Evolutionary conservation across 805 yeast genomes (phyloP).

Genomic region (Yarrowia porcina): DNA sequence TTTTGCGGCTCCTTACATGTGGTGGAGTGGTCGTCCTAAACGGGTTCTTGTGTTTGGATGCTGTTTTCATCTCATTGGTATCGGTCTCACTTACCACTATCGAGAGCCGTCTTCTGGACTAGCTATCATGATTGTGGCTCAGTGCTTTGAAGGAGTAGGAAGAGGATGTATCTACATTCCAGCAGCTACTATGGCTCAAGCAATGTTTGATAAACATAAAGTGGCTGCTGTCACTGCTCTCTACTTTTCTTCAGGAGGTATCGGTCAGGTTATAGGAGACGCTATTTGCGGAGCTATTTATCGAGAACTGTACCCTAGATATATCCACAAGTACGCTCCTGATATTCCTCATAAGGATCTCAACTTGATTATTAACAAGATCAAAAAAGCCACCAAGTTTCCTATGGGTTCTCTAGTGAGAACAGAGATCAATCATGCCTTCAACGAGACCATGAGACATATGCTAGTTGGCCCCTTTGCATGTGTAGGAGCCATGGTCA

Average conservation of each 20-base stretch:
- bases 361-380: conserved; percentile 8
- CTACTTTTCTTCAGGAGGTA: neutral
- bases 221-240: conserved; percentile 5
- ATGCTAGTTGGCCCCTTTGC: conserved; percentile 4
- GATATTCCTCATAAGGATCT: conserved; percentile 8
- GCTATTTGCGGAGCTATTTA: conserved; percentile 14
- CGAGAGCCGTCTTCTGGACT: neutral
- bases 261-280: conserved; percentile 10
- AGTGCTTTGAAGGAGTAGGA: conserved; percentile 21
- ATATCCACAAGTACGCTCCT: conserved; percentile 12
- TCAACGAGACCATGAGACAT: conserved; percentile 19
- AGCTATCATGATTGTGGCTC: conserved; percentile 10
- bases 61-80: conserved; percentile 7
- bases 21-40: conserved; percentile 3
- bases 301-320: conserved; percentile 11
- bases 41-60: neutral
- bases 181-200: conserved; percentile 4
- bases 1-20: conserved; percentile 8
- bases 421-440: conserved; percentile 8
- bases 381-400: conserved; percentile 15
- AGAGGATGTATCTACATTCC: conserved; percentile 12
- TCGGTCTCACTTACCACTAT: conserved; percentile 9
- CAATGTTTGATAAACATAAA: conserved; percentile 14
- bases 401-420: conserved; percentile 18
- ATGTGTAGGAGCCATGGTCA: conserved; percentile 12